Evolutionary conservation across 2,329 filamentous ascomycete genomes (phyloP).

Genomic region (Penicillium sp.): DNA sequence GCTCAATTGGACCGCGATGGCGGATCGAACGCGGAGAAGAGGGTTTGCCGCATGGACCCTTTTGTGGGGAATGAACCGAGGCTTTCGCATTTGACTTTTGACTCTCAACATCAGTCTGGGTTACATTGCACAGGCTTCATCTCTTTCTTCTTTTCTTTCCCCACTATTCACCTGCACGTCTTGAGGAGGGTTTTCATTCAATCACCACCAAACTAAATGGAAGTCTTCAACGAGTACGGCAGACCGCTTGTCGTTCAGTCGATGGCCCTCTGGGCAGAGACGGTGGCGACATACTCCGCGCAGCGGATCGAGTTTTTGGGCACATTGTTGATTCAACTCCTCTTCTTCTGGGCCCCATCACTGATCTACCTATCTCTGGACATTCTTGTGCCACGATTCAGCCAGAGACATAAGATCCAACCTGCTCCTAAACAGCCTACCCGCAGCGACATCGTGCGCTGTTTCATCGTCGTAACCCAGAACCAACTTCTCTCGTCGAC

Average conservation of each 20-base stretch:
- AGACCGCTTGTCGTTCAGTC: conserved; percentile 5
- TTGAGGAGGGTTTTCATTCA: no score
- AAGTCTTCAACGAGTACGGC: neutral
- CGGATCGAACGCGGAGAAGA: conserved; percentile 10
- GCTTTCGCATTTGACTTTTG: conserved; percentile 1
- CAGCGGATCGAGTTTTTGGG: conserved; percentile 25
- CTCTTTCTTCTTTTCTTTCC: no score
- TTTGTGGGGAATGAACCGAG: conserved; percentile 6
- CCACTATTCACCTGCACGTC: neutral
- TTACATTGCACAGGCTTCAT: no score
- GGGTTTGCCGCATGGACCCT: conserved; percentile 1
- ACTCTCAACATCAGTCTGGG: neutral
- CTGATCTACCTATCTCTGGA: conserved; percentile 42
- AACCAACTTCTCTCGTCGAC: conserved; percentile 44
- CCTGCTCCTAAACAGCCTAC: conserved; percentile 48
- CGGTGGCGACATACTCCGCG: conserved; percentile 16
- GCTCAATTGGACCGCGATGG: conserved; percentile 4
- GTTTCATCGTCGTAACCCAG: conserved; percentile 40
- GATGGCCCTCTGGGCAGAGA: conserved; percentile 10
- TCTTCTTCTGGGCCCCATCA: conserved; percentile 25
- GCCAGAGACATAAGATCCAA: conserved; percentile 50
- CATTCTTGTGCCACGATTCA: conserved; percentile 43
- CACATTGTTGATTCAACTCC: conserved; percentile 19
- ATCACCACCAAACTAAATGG: conserved; percentile 1
- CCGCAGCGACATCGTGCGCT: conserved; percentile 40